These are phyloP conservation scores for Beta corolliflora DNA, from an alignment of 179 eudicot genomes.

Conservation along the genomic window DNA sequence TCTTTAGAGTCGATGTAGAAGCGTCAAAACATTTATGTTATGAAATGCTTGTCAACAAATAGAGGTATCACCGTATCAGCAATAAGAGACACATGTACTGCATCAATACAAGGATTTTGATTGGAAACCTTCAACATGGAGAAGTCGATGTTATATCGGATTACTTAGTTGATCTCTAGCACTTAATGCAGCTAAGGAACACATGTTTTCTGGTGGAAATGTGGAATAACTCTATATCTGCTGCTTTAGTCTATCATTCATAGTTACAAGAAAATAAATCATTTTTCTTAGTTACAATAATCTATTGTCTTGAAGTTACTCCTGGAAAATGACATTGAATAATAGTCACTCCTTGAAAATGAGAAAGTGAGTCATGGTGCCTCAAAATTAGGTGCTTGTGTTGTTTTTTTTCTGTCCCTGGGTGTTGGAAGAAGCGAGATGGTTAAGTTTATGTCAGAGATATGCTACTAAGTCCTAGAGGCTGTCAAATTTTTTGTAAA, in stretches of 20 bases:
- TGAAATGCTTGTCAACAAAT: neutral
- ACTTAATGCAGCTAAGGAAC: neutral
- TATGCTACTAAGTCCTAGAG: neutral
- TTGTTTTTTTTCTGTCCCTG: neutral
- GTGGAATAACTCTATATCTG: neutral
- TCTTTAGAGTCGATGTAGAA: neutral
- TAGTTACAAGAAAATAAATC: neutral
- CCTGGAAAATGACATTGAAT: too few species aligned
- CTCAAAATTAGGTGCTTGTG: neutral
- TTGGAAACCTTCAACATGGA: neutral
- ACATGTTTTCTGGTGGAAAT: neutral
- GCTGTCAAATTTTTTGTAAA: too few species aligned
- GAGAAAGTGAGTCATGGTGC: neutral
- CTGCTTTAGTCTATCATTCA: neutral
- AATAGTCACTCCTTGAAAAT: neutral
- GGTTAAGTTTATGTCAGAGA: neutral
- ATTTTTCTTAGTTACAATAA: neutral
- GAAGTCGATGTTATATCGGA: neutral
- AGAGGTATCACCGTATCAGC: neutral
- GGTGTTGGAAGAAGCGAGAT: neutral
- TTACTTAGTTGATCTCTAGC: neutral
- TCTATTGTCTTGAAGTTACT: neutral
- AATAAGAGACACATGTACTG: neutral
- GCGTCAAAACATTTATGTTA: neutral
- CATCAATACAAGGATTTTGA: neutral